A percentile compares a stretch with the other conserved stretches of the same genome.
Evolutionary conservation across 805 yeast species (phyloP).

Genomic region (Grigorovia humatica): DNA sequence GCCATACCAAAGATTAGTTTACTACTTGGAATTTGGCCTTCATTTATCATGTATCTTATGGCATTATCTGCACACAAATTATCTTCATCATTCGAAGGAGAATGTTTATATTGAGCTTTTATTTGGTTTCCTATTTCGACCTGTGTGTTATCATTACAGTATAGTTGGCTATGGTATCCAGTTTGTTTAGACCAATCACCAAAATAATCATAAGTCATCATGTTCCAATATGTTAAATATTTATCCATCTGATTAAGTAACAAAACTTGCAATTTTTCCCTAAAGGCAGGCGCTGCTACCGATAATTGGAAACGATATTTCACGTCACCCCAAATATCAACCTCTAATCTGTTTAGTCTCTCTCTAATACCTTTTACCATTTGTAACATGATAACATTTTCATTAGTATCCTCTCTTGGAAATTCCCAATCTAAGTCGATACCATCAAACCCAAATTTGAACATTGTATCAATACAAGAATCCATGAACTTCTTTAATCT

Average conservation of each 20-base stretch:
- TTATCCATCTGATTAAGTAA: conserved; percentile 45
- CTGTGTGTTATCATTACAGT: conserved; percentile 11
- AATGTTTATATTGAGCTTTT: conserved; percentile 7
- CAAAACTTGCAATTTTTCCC: conserved; percentile 34
- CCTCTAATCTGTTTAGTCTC: conserved; percentile 34
- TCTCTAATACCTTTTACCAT: conserved; percentile 34
- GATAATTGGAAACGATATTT: conserved; percentile 39
- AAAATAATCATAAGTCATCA: conserved; percentile 85
- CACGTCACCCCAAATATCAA: conserved; percentile 10
- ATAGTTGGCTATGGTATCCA: conserved; percentile 65
- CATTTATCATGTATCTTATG: conserved; percentile 33
- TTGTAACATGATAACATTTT: conserved; percentile 36
- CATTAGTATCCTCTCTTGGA: conserved; percentile 38
- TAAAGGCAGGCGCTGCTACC: conserved; percentile 67
- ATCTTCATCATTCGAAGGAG: conserved; percentile 13
- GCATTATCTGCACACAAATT: conserved; percentile 40
- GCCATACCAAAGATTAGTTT: conserved; percentile 83
- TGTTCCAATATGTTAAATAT: conserved; percentile 60
- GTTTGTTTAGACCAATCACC: conserved; percentile 64
- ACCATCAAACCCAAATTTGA: conserved; percentile 68
- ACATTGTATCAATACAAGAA: conserved; percentile 39
- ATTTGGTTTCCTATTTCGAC: not conserved
- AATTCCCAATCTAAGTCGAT: conserved; percentile 94
- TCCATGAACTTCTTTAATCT: conserved; percentile 38
- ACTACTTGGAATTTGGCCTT: conserved; percentile 32